Evolutionary conservation across 2,329 filamentous ascomycete genomes (phyloP), one percentile per base, ranked within the genome.

Genomic region (Sporothrix mexicana): DNA sequence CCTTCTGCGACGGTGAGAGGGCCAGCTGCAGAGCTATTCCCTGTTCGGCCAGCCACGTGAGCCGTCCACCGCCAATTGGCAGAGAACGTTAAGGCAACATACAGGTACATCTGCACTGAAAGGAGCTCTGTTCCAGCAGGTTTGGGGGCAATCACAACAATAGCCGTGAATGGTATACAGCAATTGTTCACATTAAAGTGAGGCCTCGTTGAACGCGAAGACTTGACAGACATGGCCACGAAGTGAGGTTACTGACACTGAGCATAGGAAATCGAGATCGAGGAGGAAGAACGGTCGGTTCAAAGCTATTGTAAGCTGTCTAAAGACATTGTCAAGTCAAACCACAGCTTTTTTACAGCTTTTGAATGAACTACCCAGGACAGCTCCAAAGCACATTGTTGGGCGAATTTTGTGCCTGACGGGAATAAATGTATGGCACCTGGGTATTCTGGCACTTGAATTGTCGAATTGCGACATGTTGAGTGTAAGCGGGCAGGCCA

Each of bases 11-110:
- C 66, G 70, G 70, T 68, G 59, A 70, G 55, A 10, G 23, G 23
- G 41, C 9, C 15, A 69, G 43, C 66, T 69, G 55, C 25, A 49
- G 41, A 73, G 73, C 74, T 74, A 73, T 49, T 71, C 73, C 71
- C 25, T 73, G 53, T 74, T 64, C 43, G 68, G 49, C 55, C 49
- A 47, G 5, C 47, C 67, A 70, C 67, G 70, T 72, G 70, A 70
- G 66, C 47, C 49, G n/a, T 68, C 59, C 36, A 67, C 57, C 43
- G 59, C 47, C 59, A 62, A 49, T 62, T 59, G 43, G 25, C 7
- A 61, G 69, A 47, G 7, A 9, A 3, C 15, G 10, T 51, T 7
- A 17, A 68, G 64, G 59, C 36, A 53, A 13, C 15, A 62, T 71
- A 71, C 47, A 53, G 66, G 47, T 68, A 55, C 66, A 53, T 66